These are phyloP conservation scores for Ambrosiella cleistominuta DNA, from an alignment of 2,329 filamentous ascomycete genomes.

Conservation along the genomic window DNA sequence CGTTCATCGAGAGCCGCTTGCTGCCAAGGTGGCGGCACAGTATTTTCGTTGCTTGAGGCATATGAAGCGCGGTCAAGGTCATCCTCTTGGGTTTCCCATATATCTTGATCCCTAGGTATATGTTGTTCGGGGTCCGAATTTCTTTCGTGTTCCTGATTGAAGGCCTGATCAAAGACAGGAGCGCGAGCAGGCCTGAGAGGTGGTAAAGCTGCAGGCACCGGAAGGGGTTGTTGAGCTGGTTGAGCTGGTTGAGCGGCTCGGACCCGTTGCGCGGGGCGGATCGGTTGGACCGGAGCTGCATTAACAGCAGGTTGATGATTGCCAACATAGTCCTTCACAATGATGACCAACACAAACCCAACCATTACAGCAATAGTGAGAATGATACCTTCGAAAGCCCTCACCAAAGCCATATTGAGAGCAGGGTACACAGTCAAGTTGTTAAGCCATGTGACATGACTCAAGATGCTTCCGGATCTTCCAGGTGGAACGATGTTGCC, in stretches of 20 bases:
- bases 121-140: not conserved
- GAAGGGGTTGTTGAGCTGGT: too few species aligned
- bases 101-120: not conserved
- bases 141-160: not conserved
- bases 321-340: conserved; percentile 94
- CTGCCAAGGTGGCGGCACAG: too few species aligned
- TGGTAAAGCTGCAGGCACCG: too few species aligned
- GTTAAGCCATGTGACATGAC: conserved; percentile 37
- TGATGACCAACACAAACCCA: conserved; percentile 88
- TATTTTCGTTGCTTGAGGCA: not conserved
- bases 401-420: conserved; percentile 63
- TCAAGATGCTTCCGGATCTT: conserved; percentile 30
- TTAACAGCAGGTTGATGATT: conserved; percentile 78
- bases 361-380: conserved; percentile 85
- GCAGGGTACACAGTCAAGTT: conserved; percentile 50
- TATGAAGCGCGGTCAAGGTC: not conserved
- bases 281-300: not conserved
- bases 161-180: not conserved
- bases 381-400: conserved; percentile 77
- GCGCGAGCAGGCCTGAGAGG: too few species aligned
- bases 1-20: too few species aligned
- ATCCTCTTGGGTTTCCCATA: not conserved
- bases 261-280: not conserved
- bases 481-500: conserved; percentile 10
- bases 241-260: not conserved